Base-by-base conservation (phyloP, 208 protist genomes). In the Wallacemonas collosoma region DNA sequence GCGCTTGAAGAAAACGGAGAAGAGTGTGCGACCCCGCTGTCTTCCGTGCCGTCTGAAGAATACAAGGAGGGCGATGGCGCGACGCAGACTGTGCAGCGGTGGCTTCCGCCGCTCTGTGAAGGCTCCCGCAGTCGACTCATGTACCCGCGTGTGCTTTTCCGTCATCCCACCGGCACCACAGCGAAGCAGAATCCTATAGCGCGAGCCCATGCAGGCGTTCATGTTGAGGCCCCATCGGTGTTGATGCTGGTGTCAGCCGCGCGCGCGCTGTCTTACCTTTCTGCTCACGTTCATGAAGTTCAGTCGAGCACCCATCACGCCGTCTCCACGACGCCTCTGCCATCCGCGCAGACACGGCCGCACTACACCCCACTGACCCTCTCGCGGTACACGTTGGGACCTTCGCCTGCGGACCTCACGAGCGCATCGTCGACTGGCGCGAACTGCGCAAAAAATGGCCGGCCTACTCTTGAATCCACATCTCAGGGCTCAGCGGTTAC, bases 111-210 rank as follows among this genome's bases (percentile, higher is more conserved):
- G 2, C 58, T 81, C 2, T 89, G 79, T 39, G 77, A 79, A 12
- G 85, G 81, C 55, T 95, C 90, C 2, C 93, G 86, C 65, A 82
- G 80, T 55, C 75, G 69, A 11, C 73, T 83, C 4, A 83, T 89
- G 47, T 86, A 89, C 45, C 90, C 90, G 15, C 83, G 82, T 15
- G 86, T 93, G 39, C 61, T 92, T 1, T 80, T 73, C 48, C 90
- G 88, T 12, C 56, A 64, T 1, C 86, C 90, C 2, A 89, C 90
- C 40, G 83, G 82, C 26, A 71, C 55, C 2, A 60, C 68, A 9
- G 62, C 79, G 26, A 93, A 93, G 76, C 73, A 79, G 43, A 91
- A 90, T 51, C 77, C 82, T 8, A 75, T 95, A 7, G 75, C 86
- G 4, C 77, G 81, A 35, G 70, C 77, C 14, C 77, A 87, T 68